Evolutionary conservation across 2,329 filamentous ascomycete species (phyloP).

Genomic region (Neofusicoccum ribis): DNA sequence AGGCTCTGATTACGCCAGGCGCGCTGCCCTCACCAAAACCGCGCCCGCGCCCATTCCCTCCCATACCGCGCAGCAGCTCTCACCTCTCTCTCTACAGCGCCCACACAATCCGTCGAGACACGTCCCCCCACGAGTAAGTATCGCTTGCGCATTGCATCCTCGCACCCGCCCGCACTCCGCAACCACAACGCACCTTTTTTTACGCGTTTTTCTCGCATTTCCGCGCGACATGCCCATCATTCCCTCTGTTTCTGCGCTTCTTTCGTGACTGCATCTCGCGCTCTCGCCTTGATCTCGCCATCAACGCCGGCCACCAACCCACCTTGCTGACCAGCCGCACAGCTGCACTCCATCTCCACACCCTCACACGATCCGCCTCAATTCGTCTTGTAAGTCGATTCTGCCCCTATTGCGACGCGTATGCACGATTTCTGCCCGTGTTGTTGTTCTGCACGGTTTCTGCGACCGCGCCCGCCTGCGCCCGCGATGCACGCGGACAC

Average conservation of each 20-base stretch:
- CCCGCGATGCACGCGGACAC: conserved; percentile 13
- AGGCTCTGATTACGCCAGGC: conserved; percentile 16
- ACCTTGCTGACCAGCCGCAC: conserved; percentile 1
- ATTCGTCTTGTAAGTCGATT: conserved; percentile 26
- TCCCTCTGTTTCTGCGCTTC: conserved; percentile 21
- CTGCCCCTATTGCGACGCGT: conserved; percentile 3
- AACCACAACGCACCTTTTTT: conserved; percentile 31
- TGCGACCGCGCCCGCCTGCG: conserved; percentile 20
- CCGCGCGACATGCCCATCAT: conserved; percentile 25
- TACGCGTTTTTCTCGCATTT: conserved; percentile 23
- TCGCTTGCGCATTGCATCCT: conserved; percentile 18
- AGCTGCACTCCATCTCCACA: conserved; percentile 3
- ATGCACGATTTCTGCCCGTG: background rate
- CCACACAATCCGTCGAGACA: conserved; percentile 19
- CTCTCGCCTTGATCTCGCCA: conserved; percentile 11
- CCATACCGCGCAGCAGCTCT: conserved; percentile 12
- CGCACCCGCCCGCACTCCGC: conserved; percentile 27
- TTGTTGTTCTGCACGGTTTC: conserved; percentile 17
- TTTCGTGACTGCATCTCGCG: conserved; percentile 32
- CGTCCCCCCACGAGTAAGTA: conserved; percentile 18
- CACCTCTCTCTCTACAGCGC: conserved; percentile 17
- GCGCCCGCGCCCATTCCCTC: background rate
- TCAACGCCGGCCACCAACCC: conserved; percentile 2
- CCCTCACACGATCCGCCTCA: conserved; percentile 23
- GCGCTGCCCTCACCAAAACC: conserved; percentile 9